Base-by-base conservation (phyloP, 148 eudicot genomes). In the Arctostaphylos glauca region DNA sequence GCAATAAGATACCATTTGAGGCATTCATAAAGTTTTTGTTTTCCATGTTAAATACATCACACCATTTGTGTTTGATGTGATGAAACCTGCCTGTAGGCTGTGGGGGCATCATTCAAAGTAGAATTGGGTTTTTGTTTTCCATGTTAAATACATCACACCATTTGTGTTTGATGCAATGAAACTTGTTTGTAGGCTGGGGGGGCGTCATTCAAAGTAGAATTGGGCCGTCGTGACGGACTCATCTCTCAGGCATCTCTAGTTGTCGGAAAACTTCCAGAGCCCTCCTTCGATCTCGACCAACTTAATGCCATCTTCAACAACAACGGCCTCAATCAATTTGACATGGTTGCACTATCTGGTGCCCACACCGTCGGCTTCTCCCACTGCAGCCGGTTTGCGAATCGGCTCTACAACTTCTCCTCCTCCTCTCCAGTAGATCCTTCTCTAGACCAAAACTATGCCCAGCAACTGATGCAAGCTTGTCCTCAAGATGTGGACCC, bases 211-310 rank as follows among this genome's bases (percentile, higher is more conserved):
- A 83, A 60, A 15, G 94, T 94, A 23, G 93, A 92, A 74, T 78
- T 94, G 50, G 96, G 98, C 19, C 89, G 95, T 8, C 88, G 89
- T 25, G 98, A 93, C 31, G 98, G 98, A 44, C 85, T 89, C 5
- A 41, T 84, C 7, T 94, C 96, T 1, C 79, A 81, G 56, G 90
- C 94, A 74, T 89, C 95, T 21, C 81, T 84, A 50, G 95, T 93
- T 0, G 31, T 84, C 0, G 95, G 92, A 46, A 87, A 88, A 12
- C 68, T 93, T 16, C 95, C 98, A 0, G 82, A 84, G 62, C 90
- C 98, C 0, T 60, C 31, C 68, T 86, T 90, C 83, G 77, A 84
- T 46, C 83, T 92, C 59, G 23, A 16, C 6, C 85, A 89, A 78
- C 91, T 94, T 15, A 87, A 87, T 18, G 31, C 85, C 23, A 76